phyloP scores from a whole-genome alignment of 805 yeast species.

The Candida manassasensis region DNA sequence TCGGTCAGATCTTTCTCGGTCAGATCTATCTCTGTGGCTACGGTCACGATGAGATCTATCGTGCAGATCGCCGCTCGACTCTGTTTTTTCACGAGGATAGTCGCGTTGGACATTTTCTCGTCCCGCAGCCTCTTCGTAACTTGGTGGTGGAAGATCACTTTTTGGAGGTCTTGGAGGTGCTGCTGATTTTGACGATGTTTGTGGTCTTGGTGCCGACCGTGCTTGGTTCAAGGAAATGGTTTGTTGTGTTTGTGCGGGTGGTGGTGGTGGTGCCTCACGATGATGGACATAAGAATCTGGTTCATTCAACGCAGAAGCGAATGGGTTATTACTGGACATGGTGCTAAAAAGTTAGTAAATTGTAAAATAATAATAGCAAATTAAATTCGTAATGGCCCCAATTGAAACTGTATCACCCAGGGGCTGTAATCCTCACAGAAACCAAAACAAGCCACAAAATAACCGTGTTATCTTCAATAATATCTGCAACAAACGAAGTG shows the following conservation, averaged over 20 bases:
- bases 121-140: constrained; percentile 70
- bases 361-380: too few species aligned
- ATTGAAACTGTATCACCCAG: too few species aligned
- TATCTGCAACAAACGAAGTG: too few species aligned
- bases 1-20: constrained; percentile 3
- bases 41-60: not conserved
- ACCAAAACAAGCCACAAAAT: too few species aligned
- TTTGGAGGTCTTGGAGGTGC: constrained; percentile 30
- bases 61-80: constrained; percentile 7
- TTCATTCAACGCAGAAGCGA: constrained; percentile 42
- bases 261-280: constrained; percentile 33
- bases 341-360: constrained; percentile 18
- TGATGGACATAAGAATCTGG: constrained; percentile 34
- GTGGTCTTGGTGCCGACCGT: not conserved
- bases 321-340: constrained; percentile 51
- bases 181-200: constrained; percentile 9
- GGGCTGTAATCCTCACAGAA: too few species aligned
- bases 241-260: constrained; percentile 9
- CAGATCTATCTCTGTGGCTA: constrained; percentile 2
- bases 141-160: constrained; percentile 50
- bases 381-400: too few species aligned
- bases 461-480: too few species aligned
- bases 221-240: constrained; percentile 1
- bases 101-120: constrained; percentile 35
- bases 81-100: constrained; percentile 52